Evolutionary conservation across 2,329 filamentous ascomycete genomes (phyloP).

Genomic region (Aspergillus fischeri): DNA sequence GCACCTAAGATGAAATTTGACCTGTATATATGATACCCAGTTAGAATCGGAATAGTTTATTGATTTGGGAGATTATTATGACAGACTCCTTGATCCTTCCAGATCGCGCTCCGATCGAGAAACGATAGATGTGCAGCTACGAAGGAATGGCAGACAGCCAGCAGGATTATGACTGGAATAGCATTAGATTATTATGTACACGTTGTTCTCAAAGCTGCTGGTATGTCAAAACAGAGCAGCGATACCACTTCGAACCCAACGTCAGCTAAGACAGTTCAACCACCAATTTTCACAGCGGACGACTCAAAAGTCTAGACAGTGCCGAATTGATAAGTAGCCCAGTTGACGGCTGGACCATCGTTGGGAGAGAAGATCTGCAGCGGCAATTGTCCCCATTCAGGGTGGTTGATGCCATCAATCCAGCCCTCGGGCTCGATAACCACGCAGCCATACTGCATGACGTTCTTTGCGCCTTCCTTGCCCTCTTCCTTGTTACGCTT

Average conservation of each 20-base stretch:
- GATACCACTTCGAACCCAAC: not conserved
- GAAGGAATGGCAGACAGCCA: not conserved
- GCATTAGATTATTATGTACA: not conserved
- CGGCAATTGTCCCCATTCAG: slow-evolving; percentile 68
- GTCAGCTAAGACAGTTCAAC: not conserved
- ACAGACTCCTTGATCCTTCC: not conserved
- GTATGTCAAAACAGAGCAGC: not conserved
- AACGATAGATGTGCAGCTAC: not conserved
- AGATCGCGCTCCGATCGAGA: not conserved
- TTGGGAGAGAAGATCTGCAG: slow-evolving; percentile 41
- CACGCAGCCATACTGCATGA: slow-evolving; percentile 71
- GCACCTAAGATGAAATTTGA: not conserved
- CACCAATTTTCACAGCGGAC: not conserved
- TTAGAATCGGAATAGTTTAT: not conserved
- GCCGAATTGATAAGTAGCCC: slow-evolving; percentile 44
- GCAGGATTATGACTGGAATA: not conserved
- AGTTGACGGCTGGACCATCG: slow-evolving; percentile 39
- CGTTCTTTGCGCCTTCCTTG: slow-evolving; percentile 42
- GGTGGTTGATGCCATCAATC: slow-evolving; percentile 91
- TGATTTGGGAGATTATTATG: not conserved
- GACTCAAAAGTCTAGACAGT: slow-evolving; percentile 23
- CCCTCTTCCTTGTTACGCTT: slow-evolving; percentile 55
- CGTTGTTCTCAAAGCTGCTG: not conserved
- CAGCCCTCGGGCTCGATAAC: slow-evolving; percentile 91
- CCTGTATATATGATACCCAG: not conserved